Base-by-base conservation (phyloP, 1,284 basidiomycete genomes). In the Ganoderma meredithae region DNA sequence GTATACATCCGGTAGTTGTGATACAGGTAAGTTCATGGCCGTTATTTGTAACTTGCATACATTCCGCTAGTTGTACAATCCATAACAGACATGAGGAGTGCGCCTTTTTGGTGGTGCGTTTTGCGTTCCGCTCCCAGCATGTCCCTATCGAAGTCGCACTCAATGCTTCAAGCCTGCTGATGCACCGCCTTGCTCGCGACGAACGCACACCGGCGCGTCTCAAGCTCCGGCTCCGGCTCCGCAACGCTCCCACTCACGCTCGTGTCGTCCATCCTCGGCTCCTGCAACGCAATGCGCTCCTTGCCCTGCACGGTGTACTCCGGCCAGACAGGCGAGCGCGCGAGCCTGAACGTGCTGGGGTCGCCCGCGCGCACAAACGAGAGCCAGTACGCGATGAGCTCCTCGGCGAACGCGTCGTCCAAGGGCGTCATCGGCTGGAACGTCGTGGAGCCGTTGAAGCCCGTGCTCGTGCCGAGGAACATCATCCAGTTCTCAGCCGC, bases 401-500 rank as follows among this genome's bases (percentile, higher is more conserved):
- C 87, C 55, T 80, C 76, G 0, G 85, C 83, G 74, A 89, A 88
- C 6, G 84, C 82, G 1, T 70, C 73, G 72, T 88, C 83, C 6
- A 79, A 77, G 0, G 81, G 77, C 3, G 79, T 81, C 78, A 84
- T 79, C 0, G 79, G 72, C 5, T 80, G 77, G 72, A 84, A 83
- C 0, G 77, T 78, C 13, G 78, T 80, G 63, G 80, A 83, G n/a
- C 86, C 86, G 73, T 88, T 87, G 67, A 78, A 75, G 87, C 88
- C 87, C n/a, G 87, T 88, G 62, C 85, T 85, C 0, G 83, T 84
- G 2, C 88, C 88, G 31, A 76, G 77, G 78, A 89, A 88, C 87
- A 89, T 87, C 85, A 88, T 88, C 83, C 84, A 88, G 72, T 89
- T 88, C 74, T 90, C 87, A 1, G 88, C 81, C 3, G 87, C 83